Evolutionary conservation across 2,329 filamentous ascomycete genomes (phyloP), one percentile per base, ranked within the genome.

Genomic region (Emergomyces africanus): DNA sequence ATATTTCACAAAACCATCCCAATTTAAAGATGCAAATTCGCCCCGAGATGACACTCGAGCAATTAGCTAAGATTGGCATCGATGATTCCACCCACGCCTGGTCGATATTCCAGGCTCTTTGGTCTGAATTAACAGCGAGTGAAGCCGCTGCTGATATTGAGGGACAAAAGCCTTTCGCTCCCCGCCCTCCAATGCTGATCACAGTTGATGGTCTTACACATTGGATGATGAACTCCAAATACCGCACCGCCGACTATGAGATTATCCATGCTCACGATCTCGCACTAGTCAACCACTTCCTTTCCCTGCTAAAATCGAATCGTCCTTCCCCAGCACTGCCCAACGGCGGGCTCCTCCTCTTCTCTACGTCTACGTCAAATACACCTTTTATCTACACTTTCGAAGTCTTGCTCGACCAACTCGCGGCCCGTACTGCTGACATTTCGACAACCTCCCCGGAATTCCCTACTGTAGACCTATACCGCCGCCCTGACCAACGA

Each of bases 181-280:
- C 76, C 66, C 75, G 84, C 18, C 81, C 83, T 20, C 83, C 82
- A 1, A 78, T 96, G 60, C 78, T 97, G 55, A 80, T 96, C 65
- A 77, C 85, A 49, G 76, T 95, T 56, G 94, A 99, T 70, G 86
- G 86, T 57, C 78, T 97, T 41, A 80, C 83, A 58, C 88, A 94
- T 76, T 83, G 90, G 73, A 95, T 95, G 88, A 81, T 81, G 65
- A 70, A 84, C 42, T 89, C 86, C 63, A 83, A 82, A 50, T 99
- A 97, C 78, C 83, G 86, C 64, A 82, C 82, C 63, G 78, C 86
- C 1, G 78, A 87, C 28, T 87, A 83, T 66, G 81, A 89, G 62
- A 79, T 79, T 15, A 87, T 99, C 63, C 94, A 99, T 77, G 81
- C 90, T 33, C 89, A 95, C 74, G 88, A 97, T 68, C 80, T 99